Base-by-base conservation (phyloP, 305 asterid genomes). In the Coffea humblotiana region DNA sequence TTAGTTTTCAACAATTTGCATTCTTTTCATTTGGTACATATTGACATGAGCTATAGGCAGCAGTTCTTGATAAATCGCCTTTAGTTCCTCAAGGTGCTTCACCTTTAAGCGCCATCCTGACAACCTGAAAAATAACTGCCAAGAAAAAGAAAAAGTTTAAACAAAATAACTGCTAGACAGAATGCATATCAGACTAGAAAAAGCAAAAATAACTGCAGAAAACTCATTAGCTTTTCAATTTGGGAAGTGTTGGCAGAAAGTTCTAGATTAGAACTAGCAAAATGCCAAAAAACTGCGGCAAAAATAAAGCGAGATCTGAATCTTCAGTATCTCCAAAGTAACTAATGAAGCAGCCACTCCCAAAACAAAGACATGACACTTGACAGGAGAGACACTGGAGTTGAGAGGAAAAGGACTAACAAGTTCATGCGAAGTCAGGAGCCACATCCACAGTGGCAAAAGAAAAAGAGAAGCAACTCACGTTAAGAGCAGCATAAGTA, bases 81-180 rank as follows among this genome's bases (percentile, higher is more conserved):
- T 21, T 52, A 9, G 3, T 11, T 37, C n/a, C 25, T 75, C 78
- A 75, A 21, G 32, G 35, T 32, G 3, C 40, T 58, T 15, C 78
- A 63, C 70, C 45, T 32, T 75, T 58, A 51, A 75, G 56, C 5
- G 78, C 78, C 78, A 75, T 75, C 70, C 78, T 58, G 23, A 58
- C 48, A 6, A 75, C 61, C 78, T 75, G 78, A 14, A 75, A 58
- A n/a, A 75, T 45, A 58, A 75, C 78, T 75, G 78, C 78, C 29
- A 25, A 51, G 15, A 35, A 75, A 23, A 56, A 43, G n/a, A 10
- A 13, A 61, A 16, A 32, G 19, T 23, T 15, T 16, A 2, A 18
- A 68, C 2, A 45, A 25, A 8, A 8, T 18, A 16, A n/a, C 12
- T 35, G 27, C 6, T 63, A 0, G 18, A 25, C 16, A 63, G 35